phyloP scores from a whole-genome alignment of 805 yeast genomes.

The Candida loeiensis region DNA sequence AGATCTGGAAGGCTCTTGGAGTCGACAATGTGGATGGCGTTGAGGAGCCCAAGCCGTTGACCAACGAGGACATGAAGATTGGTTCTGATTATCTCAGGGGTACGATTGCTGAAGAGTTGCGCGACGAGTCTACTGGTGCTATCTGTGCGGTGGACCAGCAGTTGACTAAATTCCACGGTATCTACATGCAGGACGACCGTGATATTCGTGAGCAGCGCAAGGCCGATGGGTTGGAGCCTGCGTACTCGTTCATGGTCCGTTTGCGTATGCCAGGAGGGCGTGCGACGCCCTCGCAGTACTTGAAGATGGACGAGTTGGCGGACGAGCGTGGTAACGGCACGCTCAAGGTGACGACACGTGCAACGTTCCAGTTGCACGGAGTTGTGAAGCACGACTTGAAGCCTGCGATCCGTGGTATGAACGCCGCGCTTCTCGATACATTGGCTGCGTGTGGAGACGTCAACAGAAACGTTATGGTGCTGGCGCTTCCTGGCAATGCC shows the following conservation, averaged over 20 bases:
- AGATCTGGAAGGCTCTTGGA: slow-evolving; percentile 83
- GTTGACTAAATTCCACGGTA: slow-evolving; percentile 95
- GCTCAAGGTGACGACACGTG: slow-evolving; percentile 91
- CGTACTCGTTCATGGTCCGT: slow-evolving; percentile 95
- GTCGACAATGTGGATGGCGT: slow-evolving; percentile 78
- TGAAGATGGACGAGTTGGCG: slow-evolving; percentile 76
- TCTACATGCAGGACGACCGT: slow-evolving; percentile 98
- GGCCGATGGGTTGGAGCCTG: slow-evolving; percentile 90
- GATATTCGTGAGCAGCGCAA: slow-evolving; percentile 92
- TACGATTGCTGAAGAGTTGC: slow-evolving; percentile 81
- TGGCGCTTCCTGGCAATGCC: slow-evolving; percentile 85
- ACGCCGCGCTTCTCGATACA: slow-evolving; percentile 85
- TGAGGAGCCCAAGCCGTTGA: slow-evolving; percentile 85
- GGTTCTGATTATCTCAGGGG: slow-evolving; percentile 88
- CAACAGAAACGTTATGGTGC: slow-evolving; percentile 89
- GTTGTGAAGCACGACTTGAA: slow-evolving; percentile 85
- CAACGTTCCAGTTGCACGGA: slow-evolving; percentile 95
- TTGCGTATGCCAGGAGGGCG: slow-evolving; percentile 92
- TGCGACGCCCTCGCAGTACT: slow-evolving; percentile 86
- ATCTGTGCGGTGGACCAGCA: slow-evolving; percentile 89
- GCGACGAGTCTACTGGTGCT: slow-evolving; percentile 83
- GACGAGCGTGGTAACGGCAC: slow-evolving; percentile 88
- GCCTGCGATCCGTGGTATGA: slow-evolving; percentile 90
- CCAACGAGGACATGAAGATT: slow-evolving; percentile 93
- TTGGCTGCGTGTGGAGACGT: slow-evolving; percentile 99